Evolutionary conservation across 805 yeast species (phyloP).

Genomic region (Pichia pseudocactophila): DNA sequence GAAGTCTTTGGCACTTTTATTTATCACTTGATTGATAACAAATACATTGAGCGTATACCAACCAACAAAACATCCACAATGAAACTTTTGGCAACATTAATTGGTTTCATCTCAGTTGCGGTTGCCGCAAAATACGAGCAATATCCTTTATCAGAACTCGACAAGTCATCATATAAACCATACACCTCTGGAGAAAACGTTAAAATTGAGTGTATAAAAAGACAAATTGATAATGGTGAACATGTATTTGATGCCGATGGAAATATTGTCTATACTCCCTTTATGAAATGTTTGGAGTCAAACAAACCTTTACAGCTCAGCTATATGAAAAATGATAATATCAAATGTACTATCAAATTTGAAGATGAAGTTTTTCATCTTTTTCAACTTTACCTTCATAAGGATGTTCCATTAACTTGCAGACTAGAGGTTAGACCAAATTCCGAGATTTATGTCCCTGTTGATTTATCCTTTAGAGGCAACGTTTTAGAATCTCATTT

Average conservation of each 20-base stretch:
- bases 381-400: slow-evolving; percentile 68
- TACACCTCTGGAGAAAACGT: slow-evolving; percentile 33
- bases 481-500: slow-evolving; percentile 57
- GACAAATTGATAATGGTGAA: slow-evolving; percentile 70
- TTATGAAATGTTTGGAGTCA: slow-evolving; percentile 60
- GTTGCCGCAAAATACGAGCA: slow-evolving; percentile 17
- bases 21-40: too few species aligned
- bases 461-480: slow-evolving; percentile 58
- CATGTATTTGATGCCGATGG: slow-evolving; percentile 60
- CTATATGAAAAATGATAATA: slow-evolving; percentile 42
- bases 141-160: slow-evolving; percentile 21
- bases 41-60: too few species aligned
- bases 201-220: slow-evolving; percentile 49
- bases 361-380: slow-evolving; percentile 61
- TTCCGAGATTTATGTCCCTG: slow-evolving; percentile 43
- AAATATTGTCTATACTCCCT: slow-evolving; percentile 45
- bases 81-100: neutral
- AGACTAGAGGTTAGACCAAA: slow-evolving; percentile 43
- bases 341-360: slow-evolving; percentile 53
- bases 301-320: slow-evolving; percentile 47
- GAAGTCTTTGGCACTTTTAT: too few species aligned
- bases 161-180: slow-evolving; percentile 10
- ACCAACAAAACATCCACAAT: too few species aligned
- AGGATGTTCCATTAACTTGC: slow-evolving; percentile 70
- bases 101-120: neutral